A percentile compares a stretch with the other conserved stretches of the same genome.
phyloP scores from a whole-genome alignment of 2,329 filamentous ascomycete genomes.

The Clonostachys byssicola region DNA sequence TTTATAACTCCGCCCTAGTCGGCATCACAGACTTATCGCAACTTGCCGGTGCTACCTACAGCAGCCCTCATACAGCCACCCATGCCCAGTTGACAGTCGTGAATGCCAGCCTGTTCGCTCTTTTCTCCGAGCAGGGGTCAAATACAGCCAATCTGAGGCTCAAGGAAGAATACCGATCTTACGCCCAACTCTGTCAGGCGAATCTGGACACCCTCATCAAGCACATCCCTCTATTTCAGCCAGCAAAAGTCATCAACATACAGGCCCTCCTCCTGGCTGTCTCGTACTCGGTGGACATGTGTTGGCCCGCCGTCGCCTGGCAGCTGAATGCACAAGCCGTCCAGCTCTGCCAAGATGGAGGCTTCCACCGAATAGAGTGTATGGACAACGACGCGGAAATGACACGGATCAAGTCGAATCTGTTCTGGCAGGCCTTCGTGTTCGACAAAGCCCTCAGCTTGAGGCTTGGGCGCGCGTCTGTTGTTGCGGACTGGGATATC shows the following conservation, averaged over 20 bases:
- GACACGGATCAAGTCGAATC: constrained; percentile 28
- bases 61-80: constrained; percentile 44
- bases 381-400: constrained; percentile 22
- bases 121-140: constrained; percentile 41
- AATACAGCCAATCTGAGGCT: constrained; percentile 21
- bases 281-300: constrained; percentile 56
- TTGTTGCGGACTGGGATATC: constrained; percentile 57
- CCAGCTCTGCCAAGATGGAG: constrained; percentile 57
- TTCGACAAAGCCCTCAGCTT: constrained; percentile 56
- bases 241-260: constrained; percentile 48
- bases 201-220: constrained; percentile 46
- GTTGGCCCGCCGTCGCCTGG: constrained; percentile 59
- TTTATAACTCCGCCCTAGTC: constrained; percentile 43
- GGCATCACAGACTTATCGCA: constrained; percentile 41
- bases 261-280: constrained; percentile 53
- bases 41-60: constrained; percentile 46
- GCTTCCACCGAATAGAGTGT: constrained; percentile 47
- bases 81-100: constrained; percentile 46
- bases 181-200: constrained; percentile 33
- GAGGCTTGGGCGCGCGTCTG: constrained; percentile 52
- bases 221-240: constrained; percentile 51
- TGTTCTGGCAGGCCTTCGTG: constrained; percentile 50
- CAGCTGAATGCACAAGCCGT: constrained; percentile 55
- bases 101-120: constrained; percentile 42
- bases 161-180: constrained; percentile 27